A percentile compares a stretch with the other conserved stretches of the same genome.
Evolutionary conservation across 306 rosid species (phyloP).

Genomic region (Oxytropis ochrocephala): DNA sequence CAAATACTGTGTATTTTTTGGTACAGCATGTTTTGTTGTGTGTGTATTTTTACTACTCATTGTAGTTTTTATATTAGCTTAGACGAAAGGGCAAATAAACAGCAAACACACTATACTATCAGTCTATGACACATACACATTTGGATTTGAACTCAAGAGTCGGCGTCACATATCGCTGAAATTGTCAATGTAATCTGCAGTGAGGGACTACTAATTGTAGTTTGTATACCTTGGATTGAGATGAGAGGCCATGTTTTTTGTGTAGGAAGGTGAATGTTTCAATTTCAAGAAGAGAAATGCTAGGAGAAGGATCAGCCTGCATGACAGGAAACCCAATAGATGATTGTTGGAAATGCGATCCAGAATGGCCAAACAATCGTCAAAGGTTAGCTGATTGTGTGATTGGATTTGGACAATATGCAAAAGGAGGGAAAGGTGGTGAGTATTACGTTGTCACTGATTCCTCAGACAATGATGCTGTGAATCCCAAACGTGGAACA

Average conservation of each 20-base stretch:
- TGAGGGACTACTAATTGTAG: too few species aligned
- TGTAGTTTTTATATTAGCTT: too few species aligned
- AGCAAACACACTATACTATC: too few species aligned
- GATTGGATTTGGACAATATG: slow-evolving; percentile 96
- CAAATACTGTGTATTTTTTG: too few species aligned
- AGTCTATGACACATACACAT: too few species aligned
- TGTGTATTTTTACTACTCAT: too few species aligned
- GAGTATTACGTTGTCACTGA: slow-evolving; percentile 77
- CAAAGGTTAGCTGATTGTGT: slow-evolving; percentile 86
- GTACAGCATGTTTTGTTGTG: too few species aligned
- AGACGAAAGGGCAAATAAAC: too few species aligned
- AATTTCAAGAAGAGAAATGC: slow-evolving; percentile 59
- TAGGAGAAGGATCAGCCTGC: slow-evolving; percentile 45
- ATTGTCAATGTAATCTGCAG: too few species aligned
- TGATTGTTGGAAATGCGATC: slow-evolving; percentile 99
- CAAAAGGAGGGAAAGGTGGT: slow-evolving; percentile 84
- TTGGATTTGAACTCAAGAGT: too few species aligned
- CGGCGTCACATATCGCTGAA: too few species aligned
- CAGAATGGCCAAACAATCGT: slow-evolving; percentile 81
- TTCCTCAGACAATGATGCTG: slow-evolving; percentile 73
- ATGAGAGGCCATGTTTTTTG: neutral
- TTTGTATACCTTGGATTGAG: too few species aligned
- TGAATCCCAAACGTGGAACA: slow-evolving; percentile 74
- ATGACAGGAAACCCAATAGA: slow-evolving; percentile 90
- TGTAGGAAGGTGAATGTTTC: slow-evolving; percentile 86